Conservation (phyloP, 2,329 filamentous ascomycete species). For the Epichloe sibirici region DNA sequence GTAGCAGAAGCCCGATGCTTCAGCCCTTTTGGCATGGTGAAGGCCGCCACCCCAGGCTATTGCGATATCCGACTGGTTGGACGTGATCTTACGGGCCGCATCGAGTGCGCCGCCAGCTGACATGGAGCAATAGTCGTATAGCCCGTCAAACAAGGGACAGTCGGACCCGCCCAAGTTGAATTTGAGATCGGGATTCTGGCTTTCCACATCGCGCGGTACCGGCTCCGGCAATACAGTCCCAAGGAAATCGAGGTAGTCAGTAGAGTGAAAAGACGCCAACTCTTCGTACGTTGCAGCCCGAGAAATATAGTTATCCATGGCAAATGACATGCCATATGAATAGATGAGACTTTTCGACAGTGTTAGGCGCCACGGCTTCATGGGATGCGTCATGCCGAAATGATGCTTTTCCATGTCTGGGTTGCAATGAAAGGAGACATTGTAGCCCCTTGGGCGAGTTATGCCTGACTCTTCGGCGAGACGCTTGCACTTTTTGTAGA, state of each 20-base stretch:
- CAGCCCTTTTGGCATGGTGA: constrained; percentile 89
- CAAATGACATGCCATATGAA: constrained; percentile 88
- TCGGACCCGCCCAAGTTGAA: constrained; percentile 88
- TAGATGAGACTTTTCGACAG: constrained; percentile 91
- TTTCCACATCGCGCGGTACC: constrained; percentile 52
- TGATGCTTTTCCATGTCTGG: constrained; percentile 92
- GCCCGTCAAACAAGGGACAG: constrained; percentile 90
- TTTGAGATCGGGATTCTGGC: constrained; percentile 48
- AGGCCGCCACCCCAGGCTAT: constrained; percentile 96
- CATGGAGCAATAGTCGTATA: constrained; percentile 90
- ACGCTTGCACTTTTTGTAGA: constrained; percentile 45
- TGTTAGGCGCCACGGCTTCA: constrained; percentile 97
- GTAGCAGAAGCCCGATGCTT: constrained; percentile 95
- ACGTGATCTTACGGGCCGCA: constrained; percentile 78
- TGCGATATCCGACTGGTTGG: constrained; percentile 82
- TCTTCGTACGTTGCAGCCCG: constrained; percentile 79
- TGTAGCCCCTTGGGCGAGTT: constrained; percentile 70
- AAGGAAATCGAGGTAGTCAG: constrained; percentile 85
- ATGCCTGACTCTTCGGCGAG: constrained; percentile 54
- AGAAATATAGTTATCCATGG: constrained; percentile 88
- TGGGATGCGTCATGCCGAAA: constrained; percentile 92
- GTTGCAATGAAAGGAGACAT: constrained; percentile 91
- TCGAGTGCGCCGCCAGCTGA: constrained; percentile 86
- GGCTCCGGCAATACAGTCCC: constrained; percentile 55
- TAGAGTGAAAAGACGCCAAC: constrained; percentile 73